Evolutionary conservation across 345 rosid genomes (phyloP).

Genomic region (Corymbia maculata): DNA sequence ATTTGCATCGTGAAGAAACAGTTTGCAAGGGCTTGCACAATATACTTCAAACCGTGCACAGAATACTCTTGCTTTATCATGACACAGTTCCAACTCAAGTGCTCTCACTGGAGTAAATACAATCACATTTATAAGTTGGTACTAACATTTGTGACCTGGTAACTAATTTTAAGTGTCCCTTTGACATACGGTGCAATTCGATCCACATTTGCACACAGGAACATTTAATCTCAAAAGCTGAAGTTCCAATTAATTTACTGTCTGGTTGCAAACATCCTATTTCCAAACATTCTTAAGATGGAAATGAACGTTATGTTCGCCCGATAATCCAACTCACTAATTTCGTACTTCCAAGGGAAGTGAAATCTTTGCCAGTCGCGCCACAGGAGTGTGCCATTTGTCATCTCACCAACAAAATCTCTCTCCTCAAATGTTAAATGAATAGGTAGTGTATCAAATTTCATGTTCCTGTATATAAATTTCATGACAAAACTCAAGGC

Average conservation of each 20-base stretch:
- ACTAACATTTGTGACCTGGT: background rate
- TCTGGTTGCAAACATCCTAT: background rate
- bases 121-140: background rate
- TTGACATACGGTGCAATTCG: background rate
- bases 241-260: background rate
- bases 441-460: background rate
- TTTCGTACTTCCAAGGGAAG: background rate
- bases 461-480: background rate
- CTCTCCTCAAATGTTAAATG: background rate
- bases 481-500: background rate
- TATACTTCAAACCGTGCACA: background rate
- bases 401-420: background rate
- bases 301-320: background rate
- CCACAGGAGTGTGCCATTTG: background rate
- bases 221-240: background rate
- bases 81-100: background rate
- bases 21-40: background rate
- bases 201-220: background rate
- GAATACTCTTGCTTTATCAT: background rate
- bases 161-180: background rate
- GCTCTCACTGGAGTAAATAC: background rate
- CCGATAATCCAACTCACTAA: background rate
- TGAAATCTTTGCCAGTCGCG: background rate
- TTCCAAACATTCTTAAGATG: background rate
- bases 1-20: background rate